These are phyloP conservation scores for Strobilomyces echinocephalus DNA, from an alignment of 768 basidiomycete species.

Conservation along the genomic window DNA sequence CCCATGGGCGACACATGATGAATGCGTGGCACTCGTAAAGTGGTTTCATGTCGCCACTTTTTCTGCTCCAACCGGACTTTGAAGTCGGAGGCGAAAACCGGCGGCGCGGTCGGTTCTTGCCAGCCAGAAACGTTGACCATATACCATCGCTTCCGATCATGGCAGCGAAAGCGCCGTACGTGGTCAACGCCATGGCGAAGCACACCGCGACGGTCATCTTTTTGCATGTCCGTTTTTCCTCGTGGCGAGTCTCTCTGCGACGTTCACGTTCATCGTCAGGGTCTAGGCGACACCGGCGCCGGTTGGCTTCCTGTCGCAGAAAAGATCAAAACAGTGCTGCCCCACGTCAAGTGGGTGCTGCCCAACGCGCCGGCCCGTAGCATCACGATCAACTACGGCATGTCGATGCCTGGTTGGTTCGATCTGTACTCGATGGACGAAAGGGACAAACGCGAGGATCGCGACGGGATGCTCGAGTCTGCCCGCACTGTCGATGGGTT, in stretches of 20 bases:
- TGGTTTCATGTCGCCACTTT: too few species aligned
- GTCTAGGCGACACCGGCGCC: too few species aligned
- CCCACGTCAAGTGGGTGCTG: constrained; percentile 37
- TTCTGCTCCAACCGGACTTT: too few species aligned
- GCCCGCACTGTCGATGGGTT: constrained; percentile 58
- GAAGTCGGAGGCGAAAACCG: too few species aligned
- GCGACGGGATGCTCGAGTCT: constrained; percentile 53
- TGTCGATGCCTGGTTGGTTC: constrained; percentile 74
- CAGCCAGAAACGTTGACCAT: too few species aligned
- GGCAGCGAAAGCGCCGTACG: not conserved
- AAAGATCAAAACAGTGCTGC: constrained; percentile 8
- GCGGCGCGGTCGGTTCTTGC: too few species aligned
- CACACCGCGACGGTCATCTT: constrained; percentile 90
- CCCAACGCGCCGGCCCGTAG: constrained; percentile 34
- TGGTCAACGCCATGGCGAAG: constrained; percentile 28
- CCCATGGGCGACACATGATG: too few species aligned
- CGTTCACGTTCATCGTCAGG: too few species aligned
- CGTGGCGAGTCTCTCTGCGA: not conserved
- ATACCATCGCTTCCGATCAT: not conserved
- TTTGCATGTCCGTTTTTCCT: constrained; percentile 60
- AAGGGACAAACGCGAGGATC: constrained; percentile 55
- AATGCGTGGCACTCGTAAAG: too few species aligned
- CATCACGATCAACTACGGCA: constrained; percentile 72
- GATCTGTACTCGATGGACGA: constrained; percentile 67
- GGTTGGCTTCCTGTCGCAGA: too few species aligned